These are phyloP conservation scores for Solanum acaule DNA, from an alignment of 257 asterid genomes.

Conservation along the genomic window DNA sequence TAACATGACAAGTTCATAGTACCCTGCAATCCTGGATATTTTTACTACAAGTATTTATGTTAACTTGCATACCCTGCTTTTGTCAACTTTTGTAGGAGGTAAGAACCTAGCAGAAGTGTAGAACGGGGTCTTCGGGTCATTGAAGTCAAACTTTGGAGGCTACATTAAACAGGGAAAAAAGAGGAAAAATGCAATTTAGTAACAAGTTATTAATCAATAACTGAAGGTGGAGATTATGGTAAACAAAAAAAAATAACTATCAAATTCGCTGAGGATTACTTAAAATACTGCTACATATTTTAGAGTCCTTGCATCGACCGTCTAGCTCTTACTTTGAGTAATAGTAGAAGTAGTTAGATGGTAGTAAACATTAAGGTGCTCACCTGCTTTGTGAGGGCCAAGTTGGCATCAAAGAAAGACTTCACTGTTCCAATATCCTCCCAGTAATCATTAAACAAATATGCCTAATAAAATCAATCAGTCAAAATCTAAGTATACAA, in stretches of 20 bases:
- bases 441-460: conserved; percentile 82
- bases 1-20: background rate
- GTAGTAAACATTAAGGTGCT: background rate
- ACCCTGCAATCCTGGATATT: background rate
- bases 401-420: conserved; percentile 88
- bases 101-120: conserved; percentile 83
- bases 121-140: conserved; percentile 80
- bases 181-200: background rate
- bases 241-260: background rate
- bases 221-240: background rate
- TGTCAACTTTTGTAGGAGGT: conserved; percentile 88
- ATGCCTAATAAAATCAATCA: conserved; percentile 41
- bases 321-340: background rate
- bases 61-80: conserved; percentile 60
- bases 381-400: conserved; percentile 92
- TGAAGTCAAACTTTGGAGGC: conserved; percentile 72
- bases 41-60: background rate
- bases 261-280: background rate
- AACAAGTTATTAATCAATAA: background rate
- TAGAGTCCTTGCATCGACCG: background rate
- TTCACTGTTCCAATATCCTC: conserved; percentile 92
- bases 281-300: background rate
- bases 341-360: background rate
- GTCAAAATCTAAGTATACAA: background rate
- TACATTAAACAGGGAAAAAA: conserved; percentile 17